Evolutionary conservation across 495 filamentous ascomycete genomes (phyloP).

Genomic region (Friedmanniomyces endolithicus): DNA sequence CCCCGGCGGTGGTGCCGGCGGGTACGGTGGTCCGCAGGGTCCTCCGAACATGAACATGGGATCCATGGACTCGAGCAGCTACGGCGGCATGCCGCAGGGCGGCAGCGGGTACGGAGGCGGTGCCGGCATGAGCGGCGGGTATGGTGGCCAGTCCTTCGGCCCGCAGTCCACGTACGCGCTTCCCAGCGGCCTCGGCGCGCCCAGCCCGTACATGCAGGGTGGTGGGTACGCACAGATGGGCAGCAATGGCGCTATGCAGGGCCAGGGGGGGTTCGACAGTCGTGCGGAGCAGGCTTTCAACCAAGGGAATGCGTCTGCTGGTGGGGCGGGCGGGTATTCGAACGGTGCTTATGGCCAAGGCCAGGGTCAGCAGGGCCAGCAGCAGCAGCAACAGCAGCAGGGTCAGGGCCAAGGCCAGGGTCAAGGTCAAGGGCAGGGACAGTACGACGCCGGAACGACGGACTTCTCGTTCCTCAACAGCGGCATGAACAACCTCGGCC

Average conservation of each 20-base stretch:
- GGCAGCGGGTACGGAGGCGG: constrained; percentile 8
- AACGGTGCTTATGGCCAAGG: constrained; percentile 11
- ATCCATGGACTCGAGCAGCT: constrained; percentile 7
- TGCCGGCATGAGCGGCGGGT: constrained; percentile 36
- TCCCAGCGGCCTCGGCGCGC: constrained; percentile 75
- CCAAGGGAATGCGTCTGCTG: constrained; percentile 30
- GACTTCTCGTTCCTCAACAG: constrained; percentile 21
- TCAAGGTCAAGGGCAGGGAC: neutral
- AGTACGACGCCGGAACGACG: constrained; percentile 4
- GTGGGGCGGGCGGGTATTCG: constrained; percentile 4
- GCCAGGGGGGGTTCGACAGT: constrained; percentile 74
- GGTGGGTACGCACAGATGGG: constrained; percentile 62
- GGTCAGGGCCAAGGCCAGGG: constrained; percentile 5
- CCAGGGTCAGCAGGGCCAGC: constrained; percentile 1
- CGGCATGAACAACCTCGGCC: constrained; percentile 21
- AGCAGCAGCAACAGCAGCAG: neutral
- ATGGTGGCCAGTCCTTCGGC: constrained; percentile 73
- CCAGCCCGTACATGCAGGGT: constrained; percentile 70
- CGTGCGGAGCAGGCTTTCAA: constrained; percentile 60
- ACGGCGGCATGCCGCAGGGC: constrained; percentile 10
- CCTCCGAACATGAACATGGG: constrained; percentile 9
- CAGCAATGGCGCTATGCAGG: constrained; percentile 23
- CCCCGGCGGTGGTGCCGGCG: neutral
- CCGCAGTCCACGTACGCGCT: constrained; percentile 83
- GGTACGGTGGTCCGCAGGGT: constrained; percentile 5